Base-by-base conservation (phyloP, 768 basidiomycete genomes). In the Lactifluus pinguis region DNA sequence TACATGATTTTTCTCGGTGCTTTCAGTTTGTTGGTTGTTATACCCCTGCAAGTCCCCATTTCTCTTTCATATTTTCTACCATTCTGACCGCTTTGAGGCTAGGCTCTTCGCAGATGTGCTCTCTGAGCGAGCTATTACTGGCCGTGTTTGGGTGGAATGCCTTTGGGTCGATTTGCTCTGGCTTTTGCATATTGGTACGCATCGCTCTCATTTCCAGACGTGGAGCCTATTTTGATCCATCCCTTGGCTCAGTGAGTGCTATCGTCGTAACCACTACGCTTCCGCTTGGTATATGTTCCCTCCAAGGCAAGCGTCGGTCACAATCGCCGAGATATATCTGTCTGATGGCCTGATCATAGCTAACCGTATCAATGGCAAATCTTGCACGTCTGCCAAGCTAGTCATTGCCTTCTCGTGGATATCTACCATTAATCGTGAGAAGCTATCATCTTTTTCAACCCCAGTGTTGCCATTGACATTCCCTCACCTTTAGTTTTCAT, bases 1-100 rank as follows among this genome's bases (percentile, higher is more conserved):
- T 66, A 61, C 45, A 66, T 66, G 63, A 49, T 65, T 49, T 65
- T 66, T 49, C 60, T 65, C 29, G 63, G 63, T 19, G 63, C 60
- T 38, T 61, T 66, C 60, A 65, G 56, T 47, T 36, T 66, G 38
- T 21, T 66, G n/a, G 38, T 65, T 7, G 41, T 66, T 34, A 42
- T 65, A 34, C 45, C 60, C 15, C 36, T 61, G 65, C 59, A 29
- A 48, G 59, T 52, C 32, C 19, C 25, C 47, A 15, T 14, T 7
- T 34, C 19, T 10, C 7, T 30, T 14, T 10, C 4, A 4, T 8
- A 29, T 8, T 21, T 45, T 25, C 32, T 42, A 29, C 48, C n/a
- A n/a, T 47, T 14, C 0, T 56, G 45, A 62, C 54, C 14, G 14
- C 6, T 14, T 7, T 32, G 19, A 17, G 42, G 4, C 1, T 59